These are phyloP conservation scores for Pelargonium myrrhifolium DNA, from an alignment of 441 rosid genomes.

Conservation along the genomic window DNA sequence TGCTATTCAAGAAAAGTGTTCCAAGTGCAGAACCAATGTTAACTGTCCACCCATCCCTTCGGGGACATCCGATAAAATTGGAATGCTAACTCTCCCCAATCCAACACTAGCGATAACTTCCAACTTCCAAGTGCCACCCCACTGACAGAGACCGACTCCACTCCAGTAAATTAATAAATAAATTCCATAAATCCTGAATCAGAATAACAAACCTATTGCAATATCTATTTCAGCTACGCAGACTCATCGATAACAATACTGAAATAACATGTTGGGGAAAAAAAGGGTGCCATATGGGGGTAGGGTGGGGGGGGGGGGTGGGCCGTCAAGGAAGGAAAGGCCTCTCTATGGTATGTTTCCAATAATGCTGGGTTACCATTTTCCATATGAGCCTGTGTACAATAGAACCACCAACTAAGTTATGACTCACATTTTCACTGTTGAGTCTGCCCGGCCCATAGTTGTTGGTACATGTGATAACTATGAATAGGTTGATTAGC, in stretches of 20 bases:
- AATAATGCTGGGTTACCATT: conserved; percentile 12
- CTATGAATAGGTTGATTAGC: conserved; percentile 48
- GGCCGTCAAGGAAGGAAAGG: no score
- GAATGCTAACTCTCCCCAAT: no score
- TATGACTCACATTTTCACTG: conserved; percentile 34
- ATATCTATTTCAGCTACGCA: neutral
- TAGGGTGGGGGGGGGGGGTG: no score
- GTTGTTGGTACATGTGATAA: conserved; percentile 61
- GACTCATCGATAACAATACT: neutral
- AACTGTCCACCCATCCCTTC: no score
- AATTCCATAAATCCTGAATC: no score
- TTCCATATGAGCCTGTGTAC: neutral
- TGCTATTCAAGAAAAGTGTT: no score
- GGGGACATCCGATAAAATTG: conserved; percentile 62
- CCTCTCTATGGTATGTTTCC: conserved; percentile 4
- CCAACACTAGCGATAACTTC: no score
- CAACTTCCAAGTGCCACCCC: no score
- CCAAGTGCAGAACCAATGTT: no score
- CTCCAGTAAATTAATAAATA: no score
- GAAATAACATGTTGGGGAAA: neutral
- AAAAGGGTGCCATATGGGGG: neutral
- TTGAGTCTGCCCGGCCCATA: conserved; percentile 60
- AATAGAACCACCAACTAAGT: conserved; percentile 1
- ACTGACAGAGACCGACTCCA: no score
- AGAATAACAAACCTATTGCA: neutral